Evolutionary conservation across 106 monocot species (phyloP).

Genomic region (Dactylorhiza incarnata): DNA sequence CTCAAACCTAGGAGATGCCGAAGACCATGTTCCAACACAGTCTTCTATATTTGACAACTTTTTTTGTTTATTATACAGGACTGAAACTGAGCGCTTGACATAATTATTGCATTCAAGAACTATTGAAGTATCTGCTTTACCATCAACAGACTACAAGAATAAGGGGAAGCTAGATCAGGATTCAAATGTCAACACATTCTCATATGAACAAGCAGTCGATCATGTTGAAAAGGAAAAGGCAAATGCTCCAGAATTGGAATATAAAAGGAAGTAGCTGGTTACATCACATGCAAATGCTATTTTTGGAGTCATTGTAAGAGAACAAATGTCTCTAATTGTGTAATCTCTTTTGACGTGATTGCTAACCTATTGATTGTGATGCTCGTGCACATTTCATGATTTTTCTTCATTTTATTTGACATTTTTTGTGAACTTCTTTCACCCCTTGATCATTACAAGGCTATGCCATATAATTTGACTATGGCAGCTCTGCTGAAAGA

Average conservation of each 20-base stretch:
- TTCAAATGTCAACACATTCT: background rate
- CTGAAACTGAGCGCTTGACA: constrained; percentile 3
- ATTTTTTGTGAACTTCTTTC: background rate
- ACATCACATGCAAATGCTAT: too few relatives aligned
- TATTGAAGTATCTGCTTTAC: constrained; percentile 2
- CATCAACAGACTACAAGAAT: constrained; percentile 2
- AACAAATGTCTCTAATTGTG: background rate
- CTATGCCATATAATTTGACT: background rate
- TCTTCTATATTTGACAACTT: background rate
- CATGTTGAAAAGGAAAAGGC: too few relatives aligned
- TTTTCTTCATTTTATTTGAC: background rate
- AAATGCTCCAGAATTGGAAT: too few relatives aligned
- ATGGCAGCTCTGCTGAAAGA: too few relatives aligned
- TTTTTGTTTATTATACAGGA: background rate
- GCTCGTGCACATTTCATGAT: background rate
- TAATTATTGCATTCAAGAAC: background rate
- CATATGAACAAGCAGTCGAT: background rate
- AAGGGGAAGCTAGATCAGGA: constrained; percentile 5
- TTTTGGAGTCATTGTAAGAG: background rate
- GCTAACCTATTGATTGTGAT: background rate
- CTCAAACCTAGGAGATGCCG: too few relatives aligned
- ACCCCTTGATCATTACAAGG: background rate
- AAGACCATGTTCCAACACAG: too few relatives aligned
- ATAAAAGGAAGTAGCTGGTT: too few relatives aligned
- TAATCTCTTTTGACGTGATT: background rate